Conservation (phyloP, 2,329 filamentous ascomycete genomes). For the Fusarium decemcellulare region DNA sequence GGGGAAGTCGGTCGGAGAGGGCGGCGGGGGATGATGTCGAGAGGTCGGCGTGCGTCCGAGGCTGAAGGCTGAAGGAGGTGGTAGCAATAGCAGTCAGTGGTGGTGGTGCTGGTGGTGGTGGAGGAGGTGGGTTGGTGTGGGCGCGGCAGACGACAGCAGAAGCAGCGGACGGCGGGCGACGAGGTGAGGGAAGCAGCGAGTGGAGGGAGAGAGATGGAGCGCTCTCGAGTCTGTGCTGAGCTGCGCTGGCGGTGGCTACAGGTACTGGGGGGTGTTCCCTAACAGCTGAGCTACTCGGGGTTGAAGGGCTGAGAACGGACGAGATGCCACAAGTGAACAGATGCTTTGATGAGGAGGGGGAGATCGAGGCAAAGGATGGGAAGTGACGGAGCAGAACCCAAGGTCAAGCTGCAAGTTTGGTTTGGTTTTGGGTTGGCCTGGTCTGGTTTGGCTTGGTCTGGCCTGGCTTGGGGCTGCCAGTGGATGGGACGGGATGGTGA, state of each 20-base stretch:
- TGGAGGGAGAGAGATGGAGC: conserved; percentile 28
- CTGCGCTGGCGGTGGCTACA: conserved; percentile 25
- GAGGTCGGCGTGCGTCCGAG: conserved; percentile 38
- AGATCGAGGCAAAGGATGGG: conserved; percentile 32
- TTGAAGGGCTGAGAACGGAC: conserved; percentile 6
- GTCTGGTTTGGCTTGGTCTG: conserved; percentile 19
- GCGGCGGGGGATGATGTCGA: conserved; percentile 31
- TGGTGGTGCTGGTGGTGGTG: conserved; percentile 22
- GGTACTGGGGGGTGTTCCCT: neutral
- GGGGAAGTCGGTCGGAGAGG: conserved; percentile 18
- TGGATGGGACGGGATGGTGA: conserved; percentile 43
- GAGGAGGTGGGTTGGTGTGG: conserved; percentile 30
- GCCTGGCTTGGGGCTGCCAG: conserved; percentile 11
- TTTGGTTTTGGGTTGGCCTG: conserved; percentile 38
- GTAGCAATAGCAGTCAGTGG: conserved; percentile 2
- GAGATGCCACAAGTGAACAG: conserved; percentile 19
- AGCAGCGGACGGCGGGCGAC: conserved; percentile 32
- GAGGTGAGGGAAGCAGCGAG: conserved; percentile 40
- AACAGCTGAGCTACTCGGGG: neutral
- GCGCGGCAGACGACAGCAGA: conserved; percentile 21
- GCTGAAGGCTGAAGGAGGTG: conserved; percentile 32
- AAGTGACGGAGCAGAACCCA: conserved; percentile 44
- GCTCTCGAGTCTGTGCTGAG: conserved; percentile 38
- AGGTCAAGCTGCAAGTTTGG: conserved; percentile 39
- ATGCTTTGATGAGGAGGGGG: conserved; percentile 17